Evolutionary conservation across 129 eudicot species (phyloP), one percentile per base, ranked within the genome.

Genomic region (Centella asiatica): DNA sequence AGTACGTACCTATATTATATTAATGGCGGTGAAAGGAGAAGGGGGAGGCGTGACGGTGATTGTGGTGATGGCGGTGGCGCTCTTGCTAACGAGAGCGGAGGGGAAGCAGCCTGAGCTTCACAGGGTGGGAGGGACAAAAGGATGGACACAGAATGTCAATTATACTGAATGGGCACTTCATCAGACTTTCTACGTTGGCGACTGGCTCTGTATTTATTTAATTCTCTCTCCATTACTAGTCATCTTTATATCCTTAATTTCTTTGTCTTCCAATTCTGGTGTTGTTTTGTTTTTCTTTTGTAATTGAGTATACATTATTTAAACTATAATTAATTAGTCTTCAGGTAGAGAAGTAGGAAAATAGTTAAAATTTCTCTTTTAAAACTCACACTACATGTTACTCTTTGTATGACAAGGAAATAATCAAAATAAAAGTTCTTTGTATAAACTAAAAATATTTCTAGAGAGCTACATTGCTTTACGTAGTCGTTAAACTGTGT

Each of bases 141-240:
- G 73, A 9, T 77, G 81, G 81, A 52, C 60, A 4, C 64, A 24
- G 23, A 46, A 61, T 15, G 72, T 77, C 14, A 71, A 77, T 36
- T 77, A 71, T 66, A 77, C 77, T 0, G 60, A 49, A 0, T 77
- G 81, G 81, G 57, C 74, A 9, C 24, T 36, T 26, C 59, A 77
- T 4, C 31, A 71, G 55, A 44, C 33, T 33, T 58, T 58, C 46
- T 58, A 58, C n/a, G 46, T 58, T 4, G 63, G 77, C 37, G 72
- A 76, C 34, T 76, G 82, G 82, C 78, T 77, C 44, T 33, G 82
- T 77, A 67, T 17, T n/a, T 62, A 15, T 29, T 5, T 54, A 10
- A 23, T 13, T 8, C 71, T 54, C 71, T n/a, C 32, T 18, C 13
- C 13, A 17, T 28, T 8, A 24, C 44, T 44, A 18, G 5, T 8